Evolutionary conservation across 441 rosid genomes (phyloP).

Genomic region (Pelargonium citronellum): DNA sequence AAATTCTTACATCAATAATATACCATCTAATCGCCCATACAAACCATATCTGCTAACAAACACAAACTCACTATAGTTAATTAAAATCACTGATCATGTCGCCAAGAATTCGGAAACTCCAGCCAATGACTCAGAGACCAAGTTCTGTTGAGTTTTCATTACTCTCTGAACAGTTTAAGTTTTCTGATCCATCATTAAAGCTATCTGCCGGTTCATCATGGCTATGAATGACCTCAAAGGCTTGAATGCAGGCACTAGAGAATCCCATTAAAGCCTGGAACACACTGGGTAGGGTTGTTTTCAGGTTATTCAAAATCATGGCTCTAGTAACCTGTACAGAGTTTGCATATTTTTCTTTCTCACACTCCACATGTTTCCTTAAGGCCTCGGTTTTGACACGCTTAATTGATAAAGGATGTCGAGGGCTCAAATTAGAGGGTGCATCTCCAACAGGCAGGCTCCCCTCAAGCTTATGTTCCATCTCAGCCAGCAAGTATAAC

Average conservation of each 20-base stretch:
- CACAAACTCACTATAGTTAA: slow-evolving; percentile 1
- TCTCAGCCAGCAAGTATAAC: slow-evolving; percentile 44
- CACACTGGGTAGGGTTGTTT: slow-evolving; percentile 66
- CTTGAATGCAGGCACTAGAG: slow-evolving; percentile 49
- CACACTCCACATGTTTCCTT: slow-evolving; percentile 46
- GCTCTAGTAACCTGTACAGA: slow-evolving; percentile 48
- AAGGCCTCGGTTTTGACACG: slow-evolving; percentile 58
- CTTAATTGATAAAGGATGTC: slow-evolving; percentile 62
- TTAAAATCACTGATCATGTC: background rate
- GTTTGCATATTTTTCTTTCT: slow-evolving; percentile 47
- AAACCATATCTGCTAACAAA: background rate
- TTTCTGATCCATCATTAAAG: background rate
- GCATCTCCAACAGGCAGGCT: slow-evolving; percentile 34
- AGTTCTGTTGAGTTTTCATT: background rate
- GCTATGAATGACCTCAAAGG: slow-evolving; percentile 49
- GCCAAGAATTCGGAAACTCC: background rate
- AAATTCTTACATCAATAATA: too few species aligned
- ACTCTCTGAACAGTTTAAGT: slow-evolving; percentile 3
- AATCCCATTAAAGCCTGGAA: slow-evolving; percentile 65
- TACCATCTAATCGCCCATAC: background rate
- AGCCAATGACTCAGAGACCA: background rate
- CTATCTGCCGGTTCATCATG: slow-evolving; percentile 10
- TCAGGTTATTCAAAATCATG: slow-evolving; percentile 64
- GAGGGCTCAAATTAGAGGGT: slow-evolving; percentile 45
- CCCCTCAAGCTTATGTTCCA: slow-evolving; percentile 55